Base-by-base conservation (phyloP, 345 rosid species). In the Moricandia moricandioides region DNA sequence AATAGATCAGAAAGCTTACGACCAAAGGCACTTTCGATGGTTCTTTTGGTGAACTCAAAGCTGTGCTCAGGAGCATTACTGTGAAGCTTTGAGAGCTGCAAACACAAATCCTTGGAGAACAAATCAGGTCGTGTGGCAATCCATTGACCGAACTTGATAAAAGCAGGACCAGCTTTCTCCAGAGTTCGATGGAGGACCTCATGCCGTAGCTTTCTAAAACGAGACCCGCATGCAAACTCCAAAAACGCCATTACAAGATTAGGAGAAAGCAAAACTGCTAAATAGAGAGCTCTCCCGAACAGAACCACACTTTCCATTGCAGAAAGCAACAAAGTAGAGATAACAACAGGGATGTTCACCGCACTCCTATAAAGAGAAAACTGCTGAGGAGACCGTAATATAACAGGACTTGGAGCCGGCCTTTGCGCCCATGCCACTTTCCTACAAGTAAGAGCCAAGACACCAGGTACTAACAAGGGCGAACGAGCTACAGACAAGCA, bases 71-170 rank as follows among this genome's bases (percentile, higher is more conserved):
- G 99, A 63, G 99, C 98, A 75, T 85, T 85, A 16, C 82, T 86
- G 58, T 96, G 99, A 65, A 96, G 97, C 83, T 90, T 96, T 7
- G 98, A 80, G 55, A 96, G 99, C 81, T 96, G 83, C 61, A 80
- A 83, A 79, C 98, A 92, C 63, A 96, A 62, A 85, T 96, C 99
- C 74, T 90, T 84, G 13, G 97, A 86, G 74, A 96, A 92, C 73
- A 90, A 87, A 80, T 96, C 99, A 9, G 99, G 98, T 29, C 99
- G 74, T 65, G 99, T 96, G 8, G 99, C 99, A 17, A 97, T 91
- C 98, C 99, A 96, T 66, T 96, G 99, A 18, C 99, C 99, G 91
- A 96, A 92, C 76, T 96, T 96, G 75, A 96, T 96, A 71, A 96
- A 92, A 34, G 99, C 99, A 61, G 99, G 99, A 67, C 99, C 99